phyloP scores from a whole-genome alignment of 495 filamentous ascomycete genomes.

The Aspergillus kassunensis region DNA sequence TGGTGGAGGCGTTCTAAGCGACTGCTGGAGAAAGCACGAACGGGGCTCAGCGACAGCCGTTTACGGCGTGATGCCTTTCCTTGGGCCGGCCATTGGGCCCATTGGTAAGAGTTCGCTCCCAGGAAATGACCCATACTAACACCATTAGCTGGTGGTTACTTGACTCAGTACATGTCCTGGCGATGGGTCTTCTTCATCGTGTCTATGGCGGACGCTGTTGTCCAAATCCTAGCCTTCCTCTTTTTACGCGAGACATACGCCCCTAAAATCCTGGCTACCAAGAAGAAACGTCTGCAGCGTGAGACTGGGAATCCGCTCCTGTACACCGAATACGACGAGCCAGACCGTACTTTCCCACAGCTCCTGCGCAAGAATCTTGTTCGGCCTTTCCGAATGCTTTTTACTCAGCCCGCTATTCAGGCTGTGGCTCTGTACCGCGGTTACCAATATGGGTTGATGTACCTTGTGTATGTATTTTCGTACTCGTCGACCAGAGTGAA shows the following conservation, averaged over 20 bases:
- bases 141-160: constrained; percentile 4
- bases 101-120: constrained; percentile 18
- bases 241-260: constrained; percentile 13
- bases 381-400: constrained; percentile 9
- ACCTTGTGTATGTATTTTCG: constrained; percentile 10
- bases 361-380: constrained; percentile 6
- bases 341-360: constrained; percentile 4
- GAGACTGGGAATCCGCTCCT: neutral
- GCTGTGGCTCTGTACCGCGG: constrained; percentile 8
- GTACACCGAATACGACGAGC: constrained; percentile 7
- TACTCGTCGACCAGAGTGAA: neutral
- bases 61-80: constrained; percentile 48
- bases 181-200: constrained; percentile 12
- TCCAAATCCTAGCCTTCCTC: constrained; percentile 6
- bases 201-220: constrained; percentile 12
- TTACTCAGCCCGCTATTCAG: constrained; percentile 14
- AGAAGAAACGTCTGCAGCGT: constrained; percentile 8
- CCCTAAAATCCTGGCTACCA: constrained; percentile 8
- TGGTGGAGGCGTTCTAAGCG: constrained; percentile 42
- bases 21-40: constrained; percentile 45
- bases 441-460: constrained; percentile 15
- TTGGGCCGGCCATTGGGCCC: constrained; percentile 52
- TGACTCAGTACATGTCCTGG: constrained; percentile 14
- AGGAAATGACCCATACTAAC: neutral
- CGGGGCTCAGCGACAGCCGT: constrained; percentile 54